Evolutionary conservation across 163 green algal genomes (phyloP).

Genomic region (Trebouxiophyceae sp.): DNA sequence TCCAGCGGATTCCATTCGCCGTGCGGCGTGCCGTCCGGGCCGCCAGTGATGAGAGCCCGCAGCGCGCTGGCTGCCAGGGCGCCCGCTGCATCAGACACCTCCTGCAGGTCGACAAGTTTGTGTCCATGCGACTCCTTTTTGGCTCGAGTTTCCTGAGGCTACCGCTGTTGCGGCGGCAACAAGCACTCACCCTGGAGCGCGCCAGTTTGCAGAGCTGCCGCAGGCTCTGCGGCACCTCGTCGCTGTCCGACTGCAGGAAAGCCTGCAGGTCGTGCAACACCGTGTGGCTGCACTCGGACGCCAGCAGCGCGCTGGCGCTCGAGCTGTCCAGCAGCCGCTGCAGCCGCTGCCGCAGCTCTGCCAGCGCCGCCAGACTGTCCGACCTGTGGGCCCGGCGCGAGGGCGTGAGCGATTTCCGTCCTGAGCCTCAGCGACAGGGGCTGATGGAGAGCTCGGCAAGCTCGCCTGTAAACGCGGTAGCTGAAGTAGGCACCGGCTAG

Average conservation of each 20-base stretch:
- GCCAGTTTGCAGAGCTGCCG: conserved; percentile 28
- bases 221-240: conserved; percentile 28
- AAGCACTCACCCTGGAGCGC: conserved; percentile 14
- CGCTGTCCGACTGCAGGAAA: conserved; percentile 32
- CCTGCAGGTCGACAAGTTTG: background rate
- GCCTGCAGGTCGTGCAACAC: conserved; percentile 29
- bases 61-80: background rate
- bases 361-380: background rate
- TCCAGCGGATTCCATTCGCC: conserved; percentile 20
- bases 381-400: no score
- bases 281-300: conserved; percentile 12
- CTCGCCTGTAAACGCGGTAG: no score
- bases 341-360: conserved; percentile 2
- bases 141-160: no score
- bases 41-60: background rate
- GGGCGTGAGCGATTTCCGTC: no score
- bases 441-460: no score
- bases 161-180: background rate
- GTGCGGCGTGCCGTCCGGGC: background rate
- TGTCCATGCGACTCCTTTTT: no score
- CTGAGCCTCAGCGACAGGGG: no score
- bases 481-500: no score
- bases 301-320: conserved; percentile 15
- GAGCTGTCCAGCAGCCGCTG: conserved; percentile 18
- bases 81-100: background rate